phyloP scores from a whole-genome alignment of 352 stramenopile genomes.

The Globisporangium perplexum region DNA sequence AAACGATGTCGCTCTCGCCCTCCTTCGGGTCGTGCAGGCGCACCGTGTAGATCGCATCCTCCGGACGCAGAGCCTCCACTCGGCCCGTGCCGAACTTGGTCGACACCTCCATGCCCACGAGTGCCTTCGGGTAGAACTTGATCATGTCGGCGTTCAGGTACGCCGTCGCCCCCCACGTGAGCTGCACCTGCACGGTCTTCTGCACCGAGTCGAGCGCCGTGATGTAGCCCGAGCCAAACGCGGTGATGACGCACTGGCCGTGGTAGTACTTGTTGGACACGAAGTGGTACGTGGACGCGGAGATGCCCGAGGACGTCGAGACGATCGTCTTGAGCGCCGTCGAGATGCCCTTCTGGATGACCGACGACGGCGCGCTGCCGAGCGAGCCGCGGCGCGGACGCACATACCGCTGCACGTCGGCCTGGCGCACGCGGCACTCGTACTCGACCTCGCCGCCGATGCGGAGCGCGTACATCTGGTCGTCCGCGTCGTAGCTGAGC shows the following conservation, averaged over 20 bases:
- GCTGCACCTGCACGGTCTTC: slow-evolving; percentile 51
- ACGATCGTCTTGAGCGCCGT: slow-evolving; percentile 53
- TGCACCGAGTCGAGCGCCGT: slow-evolving; percentile 42
- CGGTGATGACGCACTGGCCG: slow-evolving; percentile 69
- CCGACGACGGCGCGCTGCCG: slow-evolving; percentile 22
- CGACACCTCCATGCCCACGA: slow-evolving; percentile 66
- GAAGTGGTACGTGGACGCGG: slow-evolving; percentile 41
- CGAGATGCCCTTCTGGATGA: slow-evolving; percentile 38
- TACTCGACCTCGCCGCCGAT: slow-evolving; percentile 32
- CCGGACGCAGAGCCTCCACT: slow-evolving; percentile 54
- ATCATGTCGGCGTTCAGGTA: slow-evolving; percentile 59
- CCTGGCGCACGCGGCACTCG: slow-evolving; percentile 27
- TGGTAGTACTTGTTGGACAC: slow-evolving; percentile 69
- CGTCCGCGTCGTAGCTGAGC: slow-evolving; percentile 34
- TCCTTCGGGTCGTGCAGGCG: slow-evolving; percentile 33
- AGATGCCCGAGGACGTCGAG: slow-evolving; percentile 45
- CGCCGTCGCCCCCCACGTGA: slow-evolving; percentile 52
- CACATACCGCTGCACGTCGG: slow-evolving; percentile 34
- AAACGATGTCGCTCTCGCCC: slow-evolving; percentile 59
- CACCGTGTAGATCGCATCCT: slow-evolving; percentile 76
- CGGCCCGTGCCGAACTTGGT: slow-evolving; percentile 70
- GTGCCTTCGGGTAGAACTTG: slow-evolving; percentile 62
- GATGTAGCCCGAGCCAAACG: slow-evolving; percentile 57
- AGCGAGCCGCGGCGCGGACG: slow-evolving; percentile 29
- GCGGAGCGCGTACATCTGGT: slow-evolving; percentile 51